Base-by-base conservation (phyloP, 108 stramenopile genomes). In the Nitzschia putrida region DNA sequence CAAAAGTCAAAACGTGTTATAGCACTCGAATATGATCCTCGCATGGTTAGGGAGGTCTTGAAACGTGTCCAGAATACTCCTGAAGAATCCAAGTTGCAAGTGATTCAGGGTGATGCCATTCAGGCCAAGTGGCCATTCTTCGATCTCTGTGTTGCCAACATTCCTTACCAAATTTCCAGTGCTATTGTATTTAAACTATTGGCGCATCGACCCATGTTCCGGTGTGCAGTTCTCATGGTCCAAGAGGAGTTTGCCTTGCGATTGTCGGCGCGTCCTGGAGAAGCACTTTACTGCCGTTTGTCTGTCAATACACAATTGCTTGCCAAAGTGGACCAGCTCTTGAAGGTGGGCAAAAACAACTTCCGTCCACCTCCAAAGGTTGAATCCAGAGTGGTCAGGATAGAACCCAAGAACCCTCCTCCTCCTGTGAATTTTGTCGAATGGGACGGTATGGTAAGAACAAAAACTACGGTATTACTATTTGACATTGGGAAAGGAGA, bases 211-310 rank as follows among this genome's bases (percentile, higher is more conserved):
- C 98, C 98, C 45, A 83, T 92, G 83, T 99, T 97, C 68, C 94
- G 97, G 29, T 98, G 96, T 72, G 97, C 99, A 23, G 97, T 99
- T n/a, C 85, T 99, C 82, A 97, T 99, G 99, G 97, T 98, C 64
- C 97, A 99, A 80, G 95, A 97, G 74, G 97, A 97, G 73, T 99
- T 98, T 67, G 98, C 98, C 0, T 72, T 96, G 66, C 86, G 98
- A 8, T 76, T 98, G 20, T 83, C 96, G 14, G 98, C 98, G 11
- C 80, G 88, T 61, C 96, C 99, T 10, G 97, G 97, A 14, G 97
- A 98, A 66, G 89, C 95, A 11, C 67, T 98, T 69, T 99, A 98
- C 76, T 98, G 98, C 73, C 83, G 99, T 22, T 80, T 99, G 13
- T 88, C 87, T 29, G 99, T 99, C n/a, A 99, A 99, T 71, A 92